Conservation (phyloP, 169 alveolate genomes). For the Eimeria zaria region DNA sequence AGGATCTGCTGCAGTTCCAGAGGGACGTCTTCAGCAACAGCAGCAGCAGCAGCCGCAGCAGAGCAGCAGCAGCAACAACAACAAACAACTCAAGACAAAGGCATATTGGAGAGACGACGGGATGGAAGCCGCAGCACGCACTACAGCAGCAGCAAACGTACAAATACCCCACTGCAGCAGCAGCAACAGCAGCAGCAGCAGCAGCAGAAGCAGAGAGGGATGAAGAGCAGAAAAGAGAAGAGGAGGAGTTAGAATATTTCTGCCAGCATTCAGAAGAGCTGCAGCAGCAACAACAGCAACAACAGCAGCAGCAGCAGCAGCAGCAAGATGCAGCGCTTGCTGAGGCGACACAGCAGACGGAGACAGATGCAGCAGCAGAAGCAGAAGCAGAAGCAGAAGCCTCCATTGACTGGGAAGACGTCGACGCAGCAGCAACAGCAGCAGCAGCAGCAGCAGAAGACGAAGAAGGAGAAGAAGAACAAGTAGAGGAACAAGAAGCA, state of each 20-base stretch:
- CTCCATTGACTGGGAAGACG: too few species aligned
- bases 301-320: too few species aligned
- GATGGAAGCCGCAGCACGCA: background rate
- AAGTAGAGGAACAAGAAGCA: background rate
- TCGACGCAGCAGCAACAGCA: too few species aligned
- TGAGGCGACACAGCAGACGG: too few species aligned
- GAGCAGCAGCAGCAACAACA: background rate
- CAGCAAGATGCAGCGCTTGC: too few species aligned
- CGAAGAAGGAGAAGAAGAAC: background rate
- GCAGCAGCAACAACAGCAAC: too few species aligned
- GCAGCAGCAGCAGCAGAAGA: background rate
- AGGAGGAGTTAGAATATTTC: too few species aligned
- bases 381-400: too few species aligned
- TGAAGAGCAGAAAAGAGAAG: too few species aligned
- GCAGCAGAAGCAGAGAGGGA: slow-evolving; percentile 9
- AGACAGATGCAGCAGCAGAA: too few species aligned
- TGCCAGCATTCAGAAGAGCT: too few species aligned
- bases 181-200: slow-evolving; percentile 2
- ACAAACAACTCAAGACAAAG: background rate
- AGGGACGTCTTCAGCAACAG: slow-evolving; percentile 1
- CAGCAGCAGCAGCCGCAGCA: slow-evolving; percentile 3
- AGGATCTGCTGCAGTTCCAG: slow-evolving; percentile 31
- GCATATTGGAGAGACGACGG: background rate
- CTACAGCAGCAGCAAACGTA: background rate
- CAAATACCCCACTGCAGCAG: background rate